Conservation (phyloP, 495 filamentous ascomycete genomes). For the Lophium mytilinum region DNA sequence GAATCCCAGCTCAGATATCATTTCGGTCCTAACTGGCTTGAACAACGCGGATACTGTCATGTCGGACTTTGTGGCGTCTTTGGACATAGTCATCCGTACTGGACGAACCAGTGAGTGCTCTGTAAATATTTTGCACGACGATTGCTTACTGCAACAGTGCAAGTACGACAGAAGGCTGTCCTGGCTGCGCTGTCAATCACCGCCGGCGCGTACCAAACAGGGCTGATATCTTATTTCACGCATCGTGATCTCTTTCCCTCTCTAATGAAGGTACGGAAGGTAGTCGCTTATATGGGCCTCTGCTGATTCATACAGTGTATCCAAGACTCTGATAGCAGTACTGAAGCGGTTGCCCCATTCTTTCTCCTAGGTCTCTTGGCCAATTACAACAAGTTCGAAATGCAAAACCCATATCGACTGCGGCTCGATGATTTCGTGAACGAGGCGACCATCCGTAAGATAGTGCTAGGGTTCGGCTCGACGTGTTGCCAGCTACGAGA, state of each 20-base stretch:
- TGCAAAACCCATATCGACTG: conserved; percentile 92
- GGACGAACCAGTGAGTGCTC: conserved; percentile 55
- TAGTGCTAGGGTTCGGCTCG: conserved; percentile 63
- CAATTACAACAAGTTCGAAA: conserved; percentile 99
- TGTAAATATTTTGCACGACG: not conserved
- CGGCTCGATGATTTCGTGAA: conserved; percentile 98
- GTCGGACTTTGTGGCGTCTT: conserved; percentile 73
- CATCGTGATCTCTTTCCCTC: conserved; percentile 90
- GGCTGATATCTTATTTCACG: conserved; percentile 87
- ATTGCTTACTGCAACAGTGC: conserved; percentile 40
- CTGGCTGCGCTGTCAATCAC: conserved; percentile 72
- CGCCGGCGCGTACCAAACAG: conserved; percentile 91
- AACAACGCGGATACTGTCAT: conserved; percentile 80
- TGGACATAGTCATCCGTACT: conserved; percentile 76
- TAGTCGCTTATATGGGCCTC: not conserved
- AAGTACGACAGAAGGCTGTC: conserved; percentile 70
- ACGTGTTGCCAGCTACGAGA: conserved; percentile 58
- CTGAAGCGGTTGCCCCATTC: conserved; percentile 64
- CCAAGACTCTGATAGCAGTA: conserved; percentile 63
- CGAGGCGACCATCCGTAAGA: conserved; percentile 73
- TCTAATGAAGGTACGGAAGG: conserved; percentile 72
- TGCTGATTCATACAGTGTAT: conserved; percentile 53
- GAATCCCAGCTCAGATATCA: conserved; percentile 92
- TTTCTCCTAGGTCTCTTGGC: conserved; percentile 79
- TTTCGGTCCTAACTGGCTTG: conserved; percentile 78